Evolutionary conservation across 306 rosid species (phyloP).

Genomic region (Vigna hirtella): DNA sequence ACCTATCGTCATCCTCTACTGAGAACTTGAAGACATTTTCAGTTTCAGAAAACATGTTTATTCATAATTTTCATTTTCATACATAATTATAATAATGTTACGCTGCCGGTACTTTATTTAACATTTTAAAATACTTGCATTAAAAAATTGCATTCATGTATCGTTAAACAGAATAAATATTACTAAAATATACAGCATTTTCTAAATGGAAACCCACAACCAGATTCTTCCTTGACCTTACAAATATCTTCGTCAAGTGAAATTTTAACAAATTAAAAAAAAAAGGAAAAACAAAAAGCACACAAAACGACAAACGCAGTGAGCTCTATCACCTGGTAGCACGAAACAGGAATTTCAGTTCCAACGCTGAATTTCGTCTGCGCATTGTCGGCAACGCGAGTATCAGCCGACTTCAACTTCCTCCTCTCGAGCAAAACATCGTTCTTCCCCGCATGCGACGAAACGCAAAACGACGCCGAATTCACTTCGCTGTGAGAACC

Average conservation of each 20-base stretch:
- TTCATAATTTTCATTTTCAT: neutral
- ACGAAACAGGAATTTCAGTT: constrained; percentile 83
- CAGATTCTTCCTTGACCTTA: neutral
- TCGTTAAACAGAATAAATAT: neutral
- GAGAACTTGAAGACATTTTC: neutral
- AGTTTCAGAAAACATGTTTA: neutral
- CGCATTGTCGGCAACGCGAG: constrained; percentile 54
- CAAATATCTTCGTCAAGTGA: neutral
- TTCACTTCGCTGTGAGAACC: constrained; percentile 43
- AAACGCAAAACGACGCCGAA: constrained; percentile 48
- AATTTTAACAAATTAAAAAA: neutral
- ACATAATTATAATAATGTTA: neutral
- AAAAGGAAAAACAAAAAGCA: neutral
- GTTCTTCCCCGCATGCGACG: constrained; percentile 47
- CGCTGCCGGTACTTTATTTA: neutral
- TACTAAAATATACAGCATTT: neutral
- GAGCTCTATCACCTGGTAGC: constrained; percentile 75
- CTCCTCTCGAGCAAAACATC: constrained; percentile 51
- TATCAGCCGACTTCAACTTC: constrained; percentile 65
- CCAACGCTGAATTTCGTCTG: constrained; percentile 55
- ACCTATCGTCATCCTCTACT: neutral
- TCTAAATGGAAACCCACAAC: neutral
- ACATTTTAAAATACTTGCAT: neutral
- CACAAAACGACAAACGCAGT: neutral
- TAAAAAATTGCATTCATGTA: neutral